phyloP scores from a whole-genome alignment of 306 rosid genomes.

The Styphnolobium japonicum region DNA sequence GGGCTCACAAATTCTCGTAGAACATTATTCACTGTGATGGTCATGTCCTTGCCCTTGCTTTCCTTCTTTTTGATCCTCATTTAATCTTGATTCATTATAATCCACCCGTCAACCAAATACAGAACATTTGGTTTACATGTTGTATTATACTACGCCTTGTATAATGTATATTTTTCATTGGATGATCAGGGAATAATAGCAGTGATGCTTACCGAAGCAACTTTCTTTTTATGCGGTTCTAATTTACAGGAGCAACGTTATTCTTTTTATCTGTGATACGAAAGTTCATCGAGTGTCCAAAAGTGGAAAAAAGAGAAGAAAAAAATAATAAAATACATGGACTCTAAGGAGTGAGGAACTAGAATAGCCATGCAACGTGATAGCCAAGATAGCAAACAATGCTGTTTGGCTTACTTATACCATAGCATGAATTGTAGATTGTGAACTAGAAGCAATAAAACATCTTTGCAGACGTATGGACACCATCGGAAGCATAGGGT shows the following conservation, averaged over 20 bases:
- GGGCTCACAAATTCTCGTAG: constrained; percentile 20
- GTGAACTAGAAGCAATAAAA: not conserved
- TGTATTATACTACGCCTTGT: constrained; percentile 27
- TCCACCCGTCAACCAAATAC: constrained; percentile 16
- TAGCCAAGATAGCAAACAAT: no score
- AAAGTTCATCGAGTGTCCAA: no score
- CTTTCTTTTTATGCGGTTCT: not conserved
- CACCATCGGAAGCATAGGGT: no score
- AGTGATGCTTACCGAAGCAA: constrained; percentile 11
- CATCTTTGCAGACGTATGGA: not conserved
- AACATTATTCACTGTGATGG: constrained; percentile 22
- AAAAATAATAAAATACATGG: not conserved
- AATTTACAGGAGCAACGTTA: no score
- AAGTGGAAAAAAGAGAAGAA: no score
- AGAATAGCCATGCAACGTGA: no score
- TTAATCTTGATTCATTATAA: constrained; percentile 28
- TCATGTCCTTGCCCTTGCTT: constrained; percentile 9
- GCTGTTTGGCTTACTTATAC: no score
- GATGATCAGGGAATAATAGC: constrained; percentile 33
- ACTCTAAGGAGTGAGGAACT: not conserved
- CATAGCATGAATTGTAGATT: not conserved
- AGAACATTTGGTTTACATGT: constrained; percentile 24
- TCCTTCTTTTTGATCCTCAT: constrained; percentile 21
- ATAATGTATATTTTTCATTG: constrained; percentile 23
- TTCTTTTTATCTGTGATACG: no score